Percentiles rank a stretch among this genome's conserved stretches.
Evolutionary conservation across 495 filamentous ascomycete genomes (phyloP).

Genomic region (Aspergillus carlsbadensis): DNA sequence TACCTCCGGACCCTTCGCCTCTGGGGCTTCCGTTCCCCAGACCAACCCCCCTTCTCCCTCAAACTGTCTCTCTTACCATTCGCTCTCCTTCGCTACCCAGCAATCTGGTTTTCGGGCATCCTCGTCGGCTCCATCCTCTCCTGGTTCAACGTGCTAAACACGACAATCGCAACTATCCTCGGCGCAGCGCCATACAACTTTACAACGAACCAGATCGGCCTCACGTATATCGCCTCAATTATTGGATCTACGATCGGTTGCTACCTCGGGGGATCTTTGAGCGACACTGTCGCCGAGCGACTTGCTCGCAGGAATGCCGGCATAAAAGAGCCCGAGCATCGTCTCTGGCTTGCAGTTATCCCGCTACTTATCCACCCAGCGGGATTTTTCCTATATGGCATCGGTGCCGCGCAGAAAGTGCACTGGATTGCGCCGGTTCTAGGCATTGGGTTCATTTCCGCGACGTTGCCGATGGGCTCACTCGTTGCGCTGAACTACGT

Average conservation of each 20-base stretch:
- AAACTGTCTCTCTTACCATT: not conserved
- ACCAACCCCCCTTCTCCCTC: not conserved
- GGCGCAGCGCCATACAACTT: conserved; percentile 8
- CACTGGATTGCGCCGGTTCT: conserved; percentile 27
- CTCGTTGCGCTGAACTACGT: conserved; percentile 23
- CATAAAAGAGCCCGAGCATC: not conserved
- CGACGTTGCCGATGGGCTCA: conserved; percentile 16
- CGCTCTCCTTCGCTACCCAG: not conserved
- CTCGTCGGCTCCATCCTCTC: conserved; percentile 1
- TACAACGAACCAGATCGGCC: not conserved
- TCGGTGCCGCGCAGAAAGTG: conserved; percentile 2
- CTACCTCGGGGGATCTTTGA: not conserved
- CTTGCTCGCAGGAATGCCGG: not conserved
- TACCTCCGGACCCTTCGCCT: not conserved
- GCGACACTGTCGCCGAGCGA: not conserved
- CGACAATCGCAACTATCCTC: not conserved
- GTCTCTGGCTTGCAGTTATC: not conserved
- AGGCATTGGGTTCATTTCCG: conserved; percentile 17
- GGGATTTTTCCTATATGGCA: not conserved
- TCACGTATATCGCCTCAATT: not conserved
- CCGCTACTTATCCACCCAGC: not conserved
- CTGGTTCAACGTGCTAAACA: conserved; percentile 4
- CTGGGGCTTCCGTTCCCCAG: not conserved
- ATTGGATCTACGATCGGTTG: conserved; percentile 1
- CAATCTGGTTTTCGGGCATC: not conserved